A percentile compares a stretch with the other conserved stretches of the same genome.
Evolutionary conservation across 2,329 filamentous ascomycete species (phyloP).

Genomic region (Boeremia lycopersici): DNA sequence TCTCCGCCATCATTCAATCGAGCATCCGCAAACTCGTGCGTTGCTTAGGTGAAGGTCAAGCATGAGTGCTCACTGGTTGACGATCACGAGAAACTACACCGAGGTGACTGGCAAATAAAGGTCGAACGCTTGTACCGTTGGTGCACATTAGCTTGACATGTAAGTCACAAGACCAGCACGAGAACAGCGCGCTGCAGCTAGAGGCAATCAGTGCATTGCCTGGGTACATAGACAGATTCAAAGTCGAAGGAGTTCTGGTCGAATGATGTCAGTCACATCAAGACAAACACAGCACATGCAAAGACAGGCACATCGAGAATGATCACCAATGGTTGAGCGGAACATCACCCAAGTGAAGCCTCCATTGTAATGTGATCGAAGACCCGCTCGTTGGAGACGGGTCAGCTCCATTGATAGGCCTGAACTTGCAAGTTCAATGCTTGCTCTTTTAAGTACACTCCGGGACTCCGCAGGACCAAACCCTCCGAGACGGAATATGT

Average conservation of each 20-base stretch:
- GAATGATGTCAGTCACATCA: slow-evolving; percentile 7
- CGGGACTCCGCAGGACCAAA: slow-evolving; percentile 46
- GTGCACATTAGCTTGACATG: background rate
- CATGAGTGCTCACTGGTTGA: background rate
- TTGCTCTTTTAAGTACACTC: slow-evolving; percentile 52
- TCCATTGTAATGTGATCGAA: slow-evolving; percentile 59
- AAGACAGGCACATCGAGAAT: slow-evolving; percentile 25
- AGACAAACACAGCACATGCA: slow-evolving; percentile 30
- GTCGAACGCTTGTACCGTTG: background rate
- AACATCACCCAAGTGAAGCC: slow-evolving; percentile 63
- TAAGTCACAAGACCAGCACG: background rate
- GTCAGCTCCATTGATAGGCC: slow-evolving; percentile 55
- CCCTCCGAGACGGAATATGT: slow-evolving; percentile 48
- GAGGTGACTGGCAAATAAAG: too few species aligned
- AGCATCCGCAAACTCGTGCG: too few species aligned
- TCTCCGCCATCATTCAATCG: too few species aligned
- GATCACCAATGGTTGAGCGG: slow-evolving; percentile 64
- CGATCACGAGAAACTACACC: too few species aligned
- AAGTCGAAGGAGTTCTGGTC: slow-evolving; percentile 1
- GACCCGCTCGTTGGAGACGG: slow-evolving; percentile 44
- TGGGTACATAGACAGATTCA: slow-evolving; percentile 1
- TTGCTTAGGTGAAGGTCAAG: background rate
- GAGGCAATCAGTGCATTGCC: slow-evolving; percentile 15
- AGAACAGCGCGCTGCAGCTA: slow-evolving; percentile 1
- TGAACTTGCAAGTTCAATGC: slow-evolving; percentile 43